Evolutionary conservation across 148 eudicot species (phyloP).

Genomic region (Rhododendron ferrugineum): DNA sequence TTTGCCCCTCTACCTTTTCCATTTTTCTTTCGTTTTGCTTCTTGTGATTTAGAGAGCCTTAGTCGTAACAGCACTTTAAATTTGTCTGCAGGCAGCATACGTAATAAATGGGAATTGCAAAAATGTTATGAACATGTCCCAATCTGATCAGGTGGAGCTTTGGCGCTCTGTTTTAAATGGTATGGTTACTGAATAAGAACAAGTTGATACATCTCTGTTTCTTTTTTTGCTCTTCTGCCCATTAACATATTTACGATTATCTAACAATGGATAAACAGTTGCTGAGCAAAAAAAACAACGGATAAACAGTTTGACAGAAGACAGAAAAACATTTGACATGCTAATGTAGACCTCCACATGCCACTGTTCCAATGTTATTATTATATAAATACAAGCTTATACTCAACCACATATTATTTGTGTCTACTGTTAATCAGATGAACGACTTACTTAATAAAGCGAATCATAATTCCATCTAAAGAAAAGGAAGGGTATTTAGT

Average conservation of each 20-base stretch:
- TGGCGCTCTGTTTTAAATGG: constrained; percentile 87
- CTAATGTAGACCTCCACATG: not conserved
- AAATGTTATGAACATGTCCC: constrained; percentile 95
- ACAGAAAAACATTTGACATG: not conserved
- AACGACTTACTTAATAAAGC: not conserved
- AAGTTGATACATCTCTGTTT: constrained; percentile 3
- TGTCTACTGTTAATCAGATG: not conserved
- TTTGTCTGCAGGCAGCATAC: constrained; percentile 70
- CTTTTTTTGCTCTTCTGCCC: not conserved
- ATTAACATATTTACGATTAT: not conserved
- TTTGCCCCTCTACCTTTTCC: not conserved
- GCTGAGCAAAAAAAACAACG: not conserved
- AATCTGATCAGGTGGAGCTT: constrained; percentile 77
- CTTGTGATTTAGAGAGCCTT: not conserved
- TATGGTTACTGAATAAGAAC: constrained; percentile 19
- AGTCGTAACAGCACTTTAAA: not conserved
- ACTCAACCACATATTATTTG: not conserved
- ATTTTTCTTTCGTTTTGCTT: not conserved
- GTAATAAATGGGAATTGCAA: constrained; percentile 87
- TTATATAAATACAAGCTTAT: not conserved
- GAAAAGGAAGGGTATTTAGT: not conserved
- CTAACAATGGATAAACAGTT: not conserved
- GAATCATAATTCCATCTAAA: not conserved
- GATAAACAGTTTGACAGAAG: not conserved
- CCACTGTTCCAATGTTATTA: not conserved